These are phyloP conservation scores for Chiua virens DNA, from an alignment of 768 basidiomycete species.

Conservation along the genomic window DNA sequence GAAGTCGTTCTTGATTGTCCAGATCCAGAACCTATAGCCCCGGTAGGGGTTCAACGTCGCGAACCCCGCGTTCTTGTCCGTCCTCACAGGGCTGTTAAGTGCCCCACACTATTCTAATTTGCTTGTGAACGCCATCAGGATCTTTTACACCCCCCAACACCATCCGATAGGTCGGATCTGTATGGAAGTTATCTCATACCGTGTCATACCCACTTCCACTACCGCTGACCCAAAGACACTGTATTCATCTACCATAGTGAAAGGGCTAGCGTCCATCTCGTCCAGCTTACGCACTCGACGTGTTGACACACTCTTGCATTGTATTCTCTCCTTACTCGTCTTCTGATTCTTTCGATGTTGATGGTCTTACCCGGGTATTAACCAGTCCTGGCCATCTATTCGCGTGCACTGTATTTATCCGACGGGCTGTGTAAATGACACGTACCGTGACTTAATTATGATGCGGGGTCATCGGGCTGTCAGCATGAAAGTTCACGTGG, in stretches of 20 bases:
- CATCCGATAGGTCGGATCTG: not conserved
- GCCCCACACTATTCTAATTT: slow-evolving; percentile 4
- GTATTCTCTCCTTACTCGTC: not conserved
- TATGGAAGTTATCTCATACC: slow-evolving; percentile 3
- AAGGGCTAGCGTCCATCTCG: not conserved
- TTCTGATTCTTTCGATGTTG: no score
- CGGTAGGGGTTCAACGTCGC: not conserved
- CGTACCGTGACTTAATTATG: no score
- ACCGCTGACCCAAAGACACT: slow-evolving; percentile 3
- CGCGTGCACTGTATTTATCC: not conserved
- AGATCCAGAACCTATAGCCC: slow-evolving; percentile 75
- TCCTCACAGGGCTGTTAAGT: not conserved
- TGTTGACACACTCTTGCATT: not conserved
- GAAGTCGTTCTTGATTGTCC: slow-evolving; percentile 93
- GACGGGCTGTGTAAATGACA: not conserved
- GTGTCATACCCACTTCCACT: slow-evolving; percentile 7
- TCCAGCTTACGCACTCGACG: not conserved
- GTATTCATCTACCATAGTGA: slow-evolving; percentile 3
- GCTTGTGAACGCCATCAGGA: slow-evolving; percentile 5
- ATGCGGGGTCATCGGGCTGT: no score
- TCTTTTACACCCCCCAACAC: not conserved
- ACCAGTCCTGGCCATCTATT: not conserved
- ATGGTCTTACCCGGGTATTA: not conserved
- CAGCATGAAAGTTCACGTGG: no score
- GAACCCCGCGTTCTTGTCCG: not conserved